Conservation (phyloP, 495 filamentous ascomycete genomes). For the Aspergillus olivimuriae region DNA sequence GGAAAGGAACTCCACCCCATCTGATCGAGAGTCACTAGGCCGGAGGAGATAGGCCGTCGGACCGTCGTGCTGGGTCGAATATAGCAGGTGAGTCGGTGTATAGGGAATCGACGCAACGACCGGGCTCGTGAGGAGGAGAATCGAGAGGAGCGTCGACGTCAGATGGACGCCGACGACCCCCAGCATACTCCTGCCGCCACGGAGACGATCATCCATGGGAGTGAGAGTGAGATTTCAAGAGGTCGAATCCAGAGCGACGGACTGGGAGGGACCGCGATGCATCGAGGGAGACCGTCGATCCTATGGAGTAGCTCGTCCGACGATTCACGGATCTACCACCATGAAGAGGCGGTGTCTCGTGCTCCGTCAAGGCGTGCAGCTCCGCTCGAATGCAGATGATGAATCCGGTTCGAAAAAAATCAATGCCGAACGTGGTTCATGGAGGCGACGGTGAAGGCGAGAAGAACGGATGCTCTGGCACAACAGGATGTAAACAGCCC, state of each 20-base stretch:
- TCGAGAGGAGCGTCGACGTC: slow-evolving; percentile 12
- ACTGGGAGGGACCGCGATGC: slow-evolving; percentile 10
- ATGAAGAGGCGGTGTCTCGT: too few species aligned
- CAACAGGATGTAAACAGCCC: not conserved
- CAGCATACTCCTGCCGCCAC: slow-evolving; percentile 10
- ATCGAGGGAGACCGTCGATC: slow-evolving; percentile 14
- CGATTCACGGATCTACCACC: slow-evolving; percentile 8
- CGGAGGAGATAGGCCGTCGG: slow-evolving; percentile 56
- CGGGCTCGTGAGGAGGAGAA: slow-evolving; percentile 15
- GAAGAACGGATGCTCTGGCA: not conserved
- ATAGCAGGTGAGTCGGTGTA: slow-evolving; percentile 60
- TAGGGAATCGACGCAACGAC: slow-evolving; percentile 55
- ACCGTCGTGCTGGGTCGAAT: slow-evolving; percentile 45
- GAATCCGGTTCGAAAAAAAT: too few species aligned
- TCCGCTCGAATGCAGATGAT: too few species aligned
- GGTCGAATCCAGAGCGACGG: slow-evolving; percentile 4
- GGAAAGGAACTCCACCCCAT: slow-evolving; percentile 47
- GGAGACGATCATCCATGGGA: slow-evolving; percentile 16
- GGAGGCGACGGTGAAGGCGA: too few species aligned
- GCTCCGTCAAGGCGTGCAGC: too few species aligned
- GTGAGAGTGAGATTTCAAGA: slow-evolving; percentile 6
- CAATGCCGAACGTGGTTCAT: too few species aligned
- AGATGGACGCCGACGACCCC: slow-evolving; percentile 14
- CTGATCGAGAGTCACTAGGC: slow-evolving; percentile 33
- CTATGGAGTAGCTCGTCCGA: slow-evolving; percentile 10